Percentiles rank a stretch among this genome's conserved stretches.
Conservation (phyloP, 2,329 filamentous ascomycete species). For the Claviceps quebecensis region DNA sequence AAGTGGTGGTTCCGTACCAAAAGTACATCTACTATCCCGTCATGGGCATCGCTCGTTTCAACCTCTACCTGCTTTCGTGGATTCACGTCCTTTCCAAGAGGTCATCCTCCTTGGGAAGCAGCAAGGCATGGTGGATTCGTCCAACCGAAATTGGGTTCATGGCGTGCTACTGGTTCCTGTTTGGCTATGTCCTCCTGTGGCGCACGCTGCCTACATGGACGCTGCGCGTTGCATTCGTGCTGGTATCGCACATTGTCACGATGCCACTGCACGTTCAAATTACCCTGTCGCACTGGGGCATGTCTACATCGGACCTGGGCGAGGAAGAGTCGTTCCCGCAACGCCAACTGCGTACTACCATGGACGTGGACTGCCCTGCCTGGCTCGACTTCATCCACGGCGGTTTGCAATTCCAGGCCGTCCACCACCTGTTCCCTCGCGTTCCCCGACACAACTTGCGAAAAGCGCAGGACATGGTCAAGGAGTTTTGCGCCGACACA, state of each 20-base stretch:
- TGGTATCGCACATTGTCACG: slow-evolving; percentile 50
- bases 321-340: slow-evolving; percentile 53
- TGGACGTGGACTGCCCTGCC: slow-evolving; percentile 58
- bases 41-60: slow-evolving; percentile 56
- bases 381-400: slow-evolving; percentile 64
- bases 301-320: slow-evolving; percentile 52
- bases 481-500: slow-evolving; percentile 50
- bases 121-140: slow-evolving; percentile 51
- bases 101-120: slow-evolving; percentile 39
- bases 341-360: slow-evolving; percentile 56
- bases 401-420: slow-evolving; percentile 58
- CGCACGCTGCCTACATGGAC: slow-evolving; percentile 42
- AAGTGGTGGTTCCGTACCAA: slow-evolving; percentile 46
- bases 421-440: slow-evolving; percentile 57
- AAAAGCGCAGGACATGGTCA: slow-evolving; percentile 42
- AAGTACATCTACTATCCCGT: slow-evolving; percentile 55
- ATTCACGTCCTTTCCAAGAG: slow-evolving; percentile 43
- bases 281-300: slow-evolving; percentile 58
- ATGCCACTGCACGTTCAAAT: slow-evolving; percentile 60
- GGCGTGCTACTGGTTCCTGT: slow-evolving; percentile 52
- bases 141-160: slow-evolving; percentile 51
- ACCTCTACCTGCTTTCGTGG: slow-evolving; percentile 56
- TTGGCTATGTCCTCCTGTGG: slow-evolving; percentile 52
- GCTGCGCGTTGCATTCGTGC: slow-evolving; percentile 44
- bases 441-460: slow-evolving; percentile 56